phyloP scores from a whole-genome alignment of 257 asterid genomes.

The Sherardia arvensis region DNA sequence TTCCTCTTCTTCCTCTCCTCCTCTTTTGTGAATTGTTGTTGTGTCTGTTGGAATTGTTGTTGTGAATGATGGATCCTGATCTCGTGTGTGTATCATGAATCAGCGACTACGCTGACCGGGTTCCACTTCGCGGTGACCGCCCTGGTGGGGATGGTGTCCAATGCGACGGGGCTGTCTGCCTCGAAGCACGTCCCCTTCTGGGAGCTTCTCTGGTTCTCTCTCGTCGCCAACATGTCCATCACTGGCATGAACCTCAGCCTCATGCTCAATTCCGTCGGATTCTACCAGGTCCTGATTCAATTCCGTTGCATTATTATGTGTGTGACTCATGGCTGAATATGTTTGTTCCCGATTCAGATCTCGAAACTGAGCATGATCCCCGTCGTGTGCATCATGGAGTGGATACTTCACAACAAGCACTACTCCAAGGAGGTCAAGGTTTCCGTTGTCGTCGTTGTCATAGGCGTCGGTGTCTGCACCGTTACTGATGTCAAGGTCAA shows the following conservation, averaged over 20 bases:
- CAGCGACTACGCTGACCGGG: conserved; percentile 96
- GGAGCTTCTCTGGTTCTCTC: conserved; percentile 96
- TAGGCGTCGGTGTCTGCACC: conserved; percentile 98
- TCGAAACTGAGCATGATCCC: conserved; percentile 99
- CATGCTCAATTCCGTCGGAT: conserved; percentile 98
- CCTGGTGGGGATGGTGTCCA: conserved; percentile 83
- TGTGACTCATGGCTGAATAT: too few species aligned
- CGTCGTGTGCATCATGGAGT: conserved; percentile 89
- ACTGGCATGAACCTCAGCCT: conserved; percentile 98
- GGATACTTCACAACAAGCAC: conserved; percentile 81
- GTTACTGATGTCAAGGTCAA: conserved; percentile 94
- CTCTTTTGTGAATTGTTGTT: too few species aligned
- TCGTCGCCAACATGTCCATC: conserved; percentile 89
- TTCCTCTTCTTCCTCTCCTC: not conserved
- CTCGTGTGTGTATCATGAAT: too few species aligned
- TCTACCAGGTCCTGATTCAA: conserved; percentile 96
- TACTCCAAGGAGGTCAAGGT: conserved; percentile 74
- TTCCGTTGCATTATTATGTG: too few species aligned
- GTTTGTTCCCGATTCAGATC: conserved; percentile 56
- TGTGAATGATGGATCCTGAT: too few species aligned
- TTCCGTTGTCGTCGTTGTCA: conserved; percentile 81
- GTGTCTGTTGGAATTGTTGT: too few species aligned
- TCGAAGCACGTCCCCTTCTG: conserved; percentile 89
- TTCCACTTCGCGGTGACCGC: conserved; percentile 96
- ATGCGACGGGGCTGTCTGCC: conserved; percentile 78